Base-by-base conservation (phyloP, 768 basidiomycete species). In the Tulasnella sp. region DNA sequence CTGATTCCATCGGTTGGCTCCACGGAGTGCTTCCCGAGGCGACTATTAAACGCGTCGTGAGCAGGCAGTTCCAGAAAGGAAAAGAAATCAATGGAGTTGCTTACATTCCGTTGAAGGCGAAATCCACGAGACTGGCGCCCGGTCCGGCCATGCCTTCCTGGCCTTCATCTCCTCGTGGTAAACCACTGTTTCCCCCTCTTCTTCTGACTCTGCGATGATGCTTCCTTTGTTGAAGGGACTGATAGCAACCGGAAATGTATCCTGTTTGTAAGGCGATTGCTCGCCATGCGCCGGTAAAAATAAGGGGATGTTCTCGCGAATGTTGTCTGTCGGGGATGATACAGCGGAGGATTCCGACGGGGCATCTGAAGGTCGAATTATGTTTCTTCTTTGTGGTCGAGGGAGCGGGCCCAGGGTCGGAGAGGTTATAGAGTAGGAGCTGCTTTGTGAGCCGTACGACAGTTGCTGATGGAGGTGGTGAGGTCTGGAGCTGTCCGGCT, bases 151-250 rank as follows among this genome's bases (percentile, higher is more conserved):
- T 86, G 86, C 42, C 84, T 81, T 76, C 52, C 77, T 76, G 49
- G 72, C 77, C 86, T 36, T 82, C 79, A 71, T 74, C n/a, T 80
- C 80, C 69, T 81, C 81, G 40, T 79, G 86, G 80, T 88, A 91
- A 38, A 91, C 81, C 36, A 92, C 89, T 79, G 89, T 86, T 76
- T 93, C 91, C 77, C 90, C 91, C 29, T 93, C 88, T 7, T 86
- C 91, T 22, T 91, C 91, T 49, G 64, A 69, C 42, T 78, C 75
- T 36, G 76, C 77, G 7, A 77, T 58, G 17, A 70, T 67, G 8
- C 54, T 67, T 31, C 72, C 72, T 49, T 74, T 71, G 7, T 42
- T 71, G 79, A 92, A 93, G 17, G 92, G 91, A 81, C 91, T 93
- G 37, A 85, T 88, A 0, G 77, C 42, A 15, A 78, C 78, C 7